Base-by-base conservation (phyloP, 257 asterid species). In the Fraxinus excelsior region DNA sequence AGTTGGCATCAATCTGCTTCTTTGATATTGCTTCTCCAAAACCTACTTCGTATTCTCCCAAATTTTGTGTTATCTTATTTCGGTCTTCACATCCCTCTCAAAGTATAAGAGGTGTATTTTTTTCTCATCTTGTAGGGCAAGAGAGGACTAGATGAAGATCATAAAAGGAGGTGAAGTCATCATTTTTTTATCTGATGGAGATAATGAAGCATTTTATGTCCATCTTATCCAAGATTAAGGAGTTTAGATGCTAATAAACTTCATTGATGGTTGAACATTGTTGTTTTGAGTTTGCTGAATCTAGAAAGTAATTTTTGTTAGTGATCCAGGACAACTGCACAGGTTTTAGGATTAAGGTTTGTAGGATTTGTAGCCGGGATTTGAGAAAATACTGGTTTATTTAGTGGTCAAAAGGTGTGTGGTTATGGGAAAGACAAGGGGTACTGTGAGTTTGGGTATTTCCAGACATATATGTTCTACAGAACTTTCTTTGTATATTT, bases 61-160 rank as follows among this genome's bases (percentile, higher is more conserved):
- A 53, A 74, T 40, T 53, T 21, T 68, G 37, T 70, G 70, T 77
- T 80, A 40, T 76, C 70, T 62, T 73, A 60, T 67, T 42, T 78
- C 80, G 74, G 79, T 74, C 77, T 38, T 56, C 78, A 69, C 79
- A 74, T 84, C 67, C 44, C 80, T 80, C 77, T 77, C 81, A 68
- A 84, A 85, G 79, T 85, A 84, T 84, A 86, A 84, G 80, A 70
- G 76, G 80, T 78, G 80, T 84, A 83, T 82, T 83, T 81, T 83
- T 42, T 86, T 86, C 31, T 85, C 77, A 64, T 89, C 86, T 86
- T 90, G 89, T 88, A 88, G 93, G 94, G 79, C 85, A 71, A 85
- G 82, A 86, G 80, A 46, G 88, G 95, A 87, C 91, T 88, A 90
- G 87, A 85, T 87, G 91, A 85, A 77, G 91, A 87, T 83, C 90